phyloP scores from a whole-genome alignment of 1,139 yeast genomes.

The Komagataea norvegica region DNA sequence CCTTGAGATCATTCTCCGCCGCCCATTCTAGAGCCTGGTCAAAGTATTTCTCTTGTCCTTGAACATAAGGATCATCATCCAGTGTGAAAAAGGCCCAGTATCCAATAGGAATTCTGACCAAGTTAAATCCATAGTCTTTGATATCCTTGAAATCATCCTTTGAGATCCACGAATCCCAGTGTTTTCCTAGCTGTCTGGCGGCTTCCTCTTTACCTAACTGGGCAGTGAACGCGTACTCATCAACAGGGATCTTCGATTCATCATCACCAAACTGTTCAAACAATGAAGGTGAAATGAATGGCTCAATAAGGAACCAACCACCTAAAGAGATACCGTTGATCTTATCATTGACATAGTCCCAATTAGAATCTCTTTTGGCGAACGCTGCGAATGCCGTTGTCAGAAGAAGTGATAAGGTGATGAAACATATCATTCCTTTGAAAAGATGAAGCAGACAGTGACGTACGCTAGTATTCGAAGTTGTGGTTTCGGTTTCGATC shows the following conservation, averaged over 20 bases:
- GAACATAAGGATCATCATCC: conserved; percentile 52
- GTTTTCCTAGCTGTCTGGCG: conserved; percentile 37
- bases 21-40: conserved; percentile 57
- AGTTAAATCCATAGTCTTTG: conserved; percentile 46
- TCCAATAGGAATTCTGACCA: conserved; percentile 63
- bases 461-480: too few relatives aligned
- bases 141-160: conserved; percentile 51
- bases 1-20: conserved; percentile 42
- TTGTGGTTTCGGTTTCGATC: too few relatives aligned
- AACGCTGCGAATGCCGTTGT: conserved; percentile 3
- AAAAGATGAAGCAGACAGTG: too few relatives aligned
- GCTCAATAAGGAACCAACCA: conserved; percentile 65
- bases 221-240: conserved; percentile 52
- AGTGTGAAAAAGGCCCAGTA: conserved; percentile 58
- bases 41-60: conserved; percentile 46
- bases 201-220: conserved; percentile 46
- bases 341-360: conserved; percentile 19
- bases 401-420: too few relatives aligned
- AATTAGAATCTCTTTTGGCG: conserved; percentile 7
- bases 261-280: conserved; percentile 36
- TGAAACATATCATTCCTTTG: too few relatives aligned
- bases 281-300: conserved; percentile 59
- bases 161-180: conserved; percentile 52
- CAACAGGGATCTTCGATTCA: conserved; percentile 41
- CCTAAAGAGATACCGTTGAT: conserved; percentile 52